Conservation (phyloP, 257 asterid species). For the Ophiorrhiza pumila region DNA sequence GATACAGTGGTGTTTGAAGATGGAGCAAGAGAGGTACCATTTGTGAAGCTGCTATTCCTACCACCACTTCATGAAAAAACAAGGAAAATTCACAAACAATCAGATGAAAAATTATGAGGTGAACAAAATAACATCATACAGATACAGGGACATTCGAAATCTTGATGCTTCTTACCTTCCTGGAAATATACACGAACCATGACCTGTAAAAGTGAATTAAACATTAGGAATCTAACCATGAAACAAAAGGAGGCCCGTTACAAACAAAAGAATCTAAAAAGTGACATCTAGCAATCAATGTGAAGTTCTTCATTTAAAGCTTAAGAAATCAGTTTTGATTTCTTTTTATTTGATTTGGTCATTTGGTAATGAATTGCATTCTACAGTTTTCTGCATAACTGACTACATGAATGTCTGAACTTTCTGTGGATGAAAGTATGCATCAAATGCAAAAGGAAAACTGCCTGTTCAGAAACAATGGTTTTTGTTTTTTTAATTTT, state of each 20-base stretch:
- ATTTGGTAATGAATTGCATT: not conserved
- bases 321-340: not conserved
- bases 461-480: too few species aligned
- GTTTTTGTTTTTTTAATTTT: too few species aligned
- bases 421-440: not conserved
- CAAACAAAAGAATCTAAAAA: not conserved
- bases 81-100: conserved; percentile 1
- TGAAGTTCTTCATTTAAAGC: not conserved
- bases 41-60: conserved; percentile 55
- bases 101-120: conserved; percentile 4
- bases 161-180: conserved; percentile 60
- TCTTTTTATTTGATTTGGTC: not conserved
- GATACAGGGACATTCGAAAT: not conserved
- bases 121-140: not conserved
- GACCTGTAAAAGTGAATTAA: conserved; percentile 50
- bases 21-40: conserved; percentile 67
- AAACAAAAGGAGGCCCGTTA: conserved; percentile 3
- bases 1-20: conserved; percentile 59
- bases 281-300: not conserved
- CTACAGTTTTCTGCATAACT: not conserved
- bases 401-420: not conserved
- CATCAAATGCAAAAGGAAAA: not conserved
- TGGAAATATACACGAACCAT: conserved; percentile 66
- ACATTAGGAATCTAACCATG: not conserved
- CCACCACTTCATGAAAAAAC: conserved; percentile 50